Percentiles rank a stretch among this genome's conserved stretches.
phyloP scores from a whole-genome alignment of 225 moss, liverwort and hornwort species.

The Polytrichum commune region DNA sequence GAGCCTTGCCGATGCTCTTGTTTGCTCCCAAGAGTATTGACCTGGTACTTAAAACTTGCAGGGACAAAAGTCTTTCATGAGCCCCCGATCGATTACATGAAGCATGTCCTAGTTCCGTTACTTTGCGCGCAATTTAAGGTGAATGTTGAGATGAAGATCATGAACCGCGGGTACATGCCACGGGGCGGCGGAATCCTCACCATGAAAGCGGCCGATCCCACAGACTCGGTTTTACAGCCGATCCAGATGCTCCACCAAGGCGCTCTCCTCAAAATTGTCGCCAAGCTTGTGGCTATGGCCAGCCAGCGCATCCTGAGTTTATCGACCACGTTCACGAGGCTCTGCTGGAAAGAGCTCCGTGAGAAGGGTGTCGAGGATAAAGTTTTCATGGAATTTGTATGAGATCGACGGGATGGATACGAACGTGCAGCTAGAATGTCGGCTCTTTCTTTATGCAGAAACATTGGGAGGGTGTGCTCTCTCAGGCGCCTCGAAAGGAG shows the following conservation, averaged over 20 bases:
- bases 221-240: slow-evolving; percentile 5
- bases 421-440: slow-evolving; percentile 19
- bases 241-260: slow-evolving; percentile 24
- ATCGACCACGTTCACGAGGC: slow-evolving; percentile 6
- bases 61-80: slow-evolving; percentile 36
- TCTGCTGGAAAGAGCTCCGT: not conserved
- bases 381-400: slow-evolving; percentile 19
- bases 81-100: slow-evolving; percentile 44
- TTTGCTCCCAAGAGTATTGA: slow-evolving; percentile 5
- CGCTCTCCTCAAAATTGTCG: slow-evolving; percentile 6
- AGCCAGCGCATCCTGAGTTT: slow-evolving; percentile 4
- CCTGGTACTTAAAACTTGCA: slow-evolving; percentile 23
- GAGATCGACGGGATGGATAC: slow-evolving; percentile 29
- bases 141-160: slow-evolving; percentile 31
- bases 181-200: slow-evolving; percentile 16
- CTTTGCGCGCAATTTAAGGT: slow-evolving; percentile 17
- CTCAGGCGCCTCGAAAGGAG: slow-evolving; percentile 30
- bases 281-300: slow-evolving; percentile 35
- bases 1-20: slow-evolving; percentile 5
- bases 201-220: slow-evolving; percentile 8
- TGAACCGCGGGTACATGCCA: slow-evolving; percentile 38
- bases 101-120: slow-evolving; percentile 37
- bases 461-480: slow-evolving; percentile 56
- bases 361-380: slow-evolving; percentile 4
- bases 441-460: slow-evolving; percentile 54